Evolutionary conservation across 768 basidiomycete genomes (phyloP).

Genomic region (Rossbeevera mucosa): DNA sequence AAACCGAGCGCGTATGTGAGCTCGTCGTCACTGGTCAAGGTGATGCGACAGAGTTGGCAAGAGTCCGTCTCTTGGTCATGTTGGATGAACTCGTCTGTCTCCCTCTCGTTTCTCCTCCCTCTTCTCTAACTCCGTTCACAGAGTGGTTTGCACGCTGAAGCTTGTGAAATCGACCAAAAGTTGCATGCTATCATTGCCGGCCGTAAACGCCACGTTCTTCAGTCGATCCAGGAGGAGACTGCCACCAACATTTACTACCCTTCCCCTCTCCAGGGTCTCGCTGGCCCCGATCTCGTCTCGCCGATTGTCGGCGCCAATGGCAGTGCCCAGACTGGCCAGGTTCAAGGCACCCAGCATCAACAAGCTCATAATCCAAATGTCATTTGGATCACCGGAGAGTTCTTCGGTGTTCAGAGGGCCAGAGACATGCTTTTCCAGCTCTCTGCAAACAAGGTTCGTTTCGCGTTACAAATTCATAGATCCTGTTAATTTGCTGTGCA

Average conservation of each 20-base stretch:
- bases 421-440: constrained; percentile 92
- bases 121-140: constrained; percentile 27
- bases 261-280: constrained; percentile 80
- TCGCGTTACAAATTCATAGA: neutral
- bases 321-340: constrained; percentile 30
- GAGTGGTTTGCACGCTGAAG: constrained; percentile 88
- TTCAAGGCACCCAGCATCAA: constrained; percentile 20
- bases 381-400: constrained; percentile 97
- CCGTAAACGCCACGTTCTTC: constrained; percentile 79
- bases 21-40: constrained; percentile 85
- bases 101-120: neutral
- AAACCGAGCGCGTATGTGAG: constrained; percentile 92
- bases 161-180: constrained; percentile 92
- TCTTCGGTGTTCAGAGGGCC: constrained; percentile 92
- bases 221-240: constrained; percentile 94
- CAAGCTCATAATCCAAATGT: constrained; percentile 60
- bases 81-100: constrained; percentile 85
- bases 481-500: constrained; percentile 27
- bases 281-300: constrained; percentile 57
- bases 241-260: constrained; percentile 96
- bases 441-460: constrained; percentile 72
- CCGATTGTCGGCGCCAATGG: constrained; percentile 35
- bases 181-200: constrained; percentile 88
- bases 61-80: constrained; percentile 88
- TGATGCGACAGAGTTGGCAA: constrained; percentile 87